phyloP scores from a whole-genome alignment of 179 eudicot species.

The Spergularia azorica region DNA sequence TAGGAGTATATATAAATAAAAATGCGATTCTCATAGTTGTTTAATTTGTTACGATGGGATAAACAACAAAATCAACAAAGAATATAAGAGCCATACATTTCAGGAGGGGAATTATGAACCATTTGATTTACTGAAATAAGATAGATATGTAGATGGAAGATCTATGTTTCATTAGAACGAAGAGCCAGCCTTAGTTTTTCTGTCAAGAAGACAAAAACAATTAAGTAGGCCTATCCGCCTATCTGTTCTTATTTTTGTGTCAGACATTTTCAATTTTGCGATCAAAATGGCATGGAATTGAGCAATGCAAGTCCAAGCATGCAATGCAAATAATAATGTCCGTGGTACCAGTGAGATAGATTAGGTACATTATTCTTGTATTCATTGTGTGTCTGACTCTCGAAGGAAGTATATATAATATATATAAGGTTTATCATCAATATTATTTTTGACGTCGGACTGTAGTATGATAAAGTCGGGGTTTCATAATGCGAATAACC shows the following conservation, averaged over 20 bases:
- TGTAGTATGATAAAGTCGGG: too few species aligned
- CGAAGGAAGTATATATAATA: too few species aligned
- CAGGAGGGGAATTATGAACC: not conserved
- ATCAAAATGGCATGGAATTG: conserved; percentile 11
- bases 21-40: too few species aligned
- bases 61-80: not conserved
- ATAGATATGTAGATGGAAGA: not conserved
- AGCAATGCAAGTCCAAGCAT: not conserved
- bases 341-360: too few species aligned
- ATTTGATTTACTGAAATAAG: conserved; percentile 5
- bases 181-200: not conserved
- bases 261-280: too few species aligned
- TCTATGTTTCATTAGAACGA: not conserved
- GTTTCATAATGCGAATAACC: too few species aligned
- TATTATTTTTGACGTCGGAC: too few species aligned
- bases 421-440: too few species aligned
- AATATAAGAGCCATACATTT: conserved; percentile 2
- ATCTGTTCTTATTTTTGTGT: not conserved
- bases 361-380: too few species aligned
- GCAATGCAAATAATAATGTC: too few species aligned
- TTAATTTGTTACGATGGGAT: not conserved
- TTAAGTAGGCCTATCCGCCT: not conserved
- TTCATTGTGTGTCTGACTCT: too few species aligned
- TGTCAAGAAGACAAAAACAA: conserved; percentile 21
- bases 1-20: too few species aligned